Evolutionary conservation across 148 eudicot genomes (phyloP).

Genomic region (Rhododendron ovatum): DNA sequence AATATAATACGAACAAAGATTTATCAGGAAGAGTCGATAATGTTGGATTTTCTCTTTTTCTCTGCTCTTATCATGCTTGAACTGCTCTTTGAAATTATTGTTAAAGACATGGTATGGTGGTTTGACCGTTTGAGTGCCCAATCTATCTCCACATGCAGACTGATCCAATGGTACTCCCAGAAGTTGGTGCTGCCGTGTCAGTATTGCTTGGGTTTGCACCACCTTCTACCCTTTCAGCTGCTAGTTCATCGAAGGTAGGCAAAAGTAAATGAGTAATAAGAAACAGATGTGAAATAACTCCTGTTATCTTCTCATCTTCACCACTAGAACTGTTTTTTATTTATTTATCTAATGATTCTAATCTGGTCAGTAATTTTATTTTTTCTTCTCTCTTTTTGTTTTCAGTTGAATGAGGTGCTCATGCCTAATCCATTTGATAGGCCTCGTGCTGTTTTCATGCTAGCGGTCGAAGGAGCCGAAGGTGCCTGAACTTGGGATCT

Average conservation of each 20-base stretch:
- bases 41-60: background rate
- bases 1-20: background rate
- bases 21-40: background rate
- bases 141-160: slow-evolving; percentile 26
- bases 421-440: slow-evolving; percentile 91
- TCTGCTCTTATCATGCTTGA: background rate
- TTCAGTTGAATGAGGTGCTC: slow-evolving; percentile 84
- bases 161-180: slow-evolving; percentile 51
- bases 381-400: background rate
- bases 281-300: background rate
- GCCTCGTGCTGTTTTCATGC: slow-evolving; percentile 75
- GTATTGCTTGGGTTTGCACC: slow-evolving; percentile 94
- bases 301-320: slow-evolving; percentile 6
- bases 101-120: slow-evolving; percentile 6
- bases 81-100: background rate
- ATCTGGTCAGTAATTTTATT: background rate
- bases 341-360: background rate
- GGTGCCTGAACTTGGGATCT: slow-evolving; percentile 35
- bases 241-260: slow-evolving; percentile 70
- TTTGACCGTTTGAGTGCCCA: background rate
- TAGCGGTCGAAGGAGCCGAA: slow-evolving; percentile 65
- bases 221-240: slow-evolving; percentile 60
- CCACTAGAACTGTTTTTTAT: background rate
- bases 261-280: background rate
- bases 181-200: slow-evolving; percentile 85